phyloP scores from a whole-genome alignment of 495 filamentous ascomycete genomes.

The Platismatia glauca region DNA sequence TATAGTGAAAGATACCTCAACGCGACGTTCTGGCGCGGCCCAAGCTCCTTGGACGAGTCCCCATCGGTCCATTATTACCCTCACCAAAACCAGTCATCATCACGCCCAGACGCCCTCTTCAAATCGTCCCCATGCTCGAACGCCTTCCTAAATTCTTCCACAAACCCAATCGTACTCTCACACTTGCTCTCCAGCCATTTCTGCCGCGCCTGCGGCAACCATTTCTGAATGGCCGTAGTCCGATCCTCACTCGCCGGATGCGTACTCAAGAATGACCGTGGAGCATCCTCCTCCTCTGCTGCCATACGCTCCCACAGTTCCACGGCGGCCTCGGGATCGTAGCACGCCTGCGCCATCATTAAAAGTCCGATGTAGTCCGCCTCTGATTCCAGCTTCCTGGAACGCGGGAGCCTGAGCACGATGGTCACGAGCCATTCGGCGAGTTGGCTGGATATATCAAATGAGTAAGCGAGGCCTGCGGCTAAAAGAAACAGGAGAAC shows the following conservation, averaged over 20 bases:
- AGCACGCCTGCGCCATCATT: conserved; percentile 59
- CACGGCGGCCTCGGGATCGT: conserved; percentile 65
- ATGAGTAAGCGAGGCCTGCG: conserved; percentile 40
- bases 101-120: conserved; percentile 2
- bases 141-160: conserved; percentile 12
- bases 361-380: conserved; percentile 86
- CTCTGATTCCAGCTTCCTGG: conserved; percentile 56
- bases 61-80: background rate
- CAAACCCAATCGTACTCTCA: conserved; percentile 6
- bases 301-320: conserved; percentile 74
- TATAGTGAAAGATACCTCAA: background rate
- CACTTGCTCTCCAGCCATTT: conserved; percentile 18
- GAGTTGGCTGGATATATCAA: conserved; percentile 42
- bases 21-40: background rate
- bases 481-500: conserved; percentile 48
- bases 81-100: background rate
- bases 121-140: conserved; percentile 9
- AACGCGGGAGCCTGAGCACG: conserved; percentile 59
- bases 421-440: conserved; percentile 46
- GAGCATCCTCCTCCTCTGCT: conserved; percentile 41
- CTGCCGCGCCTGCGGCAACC: conserved; percentile 22
- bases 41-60: background rate
- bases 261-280: conserved; percentile 59
- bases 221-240: conserved; percentile 12
- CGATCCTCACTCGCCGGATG: conserved; percentile 14